Evolutionary conservation across 2,329 filamentous ascomycete genomes (phyloP), one percentile per base, ranked within the genome.

Genomic region (Trichoderma gracile): DNA sequence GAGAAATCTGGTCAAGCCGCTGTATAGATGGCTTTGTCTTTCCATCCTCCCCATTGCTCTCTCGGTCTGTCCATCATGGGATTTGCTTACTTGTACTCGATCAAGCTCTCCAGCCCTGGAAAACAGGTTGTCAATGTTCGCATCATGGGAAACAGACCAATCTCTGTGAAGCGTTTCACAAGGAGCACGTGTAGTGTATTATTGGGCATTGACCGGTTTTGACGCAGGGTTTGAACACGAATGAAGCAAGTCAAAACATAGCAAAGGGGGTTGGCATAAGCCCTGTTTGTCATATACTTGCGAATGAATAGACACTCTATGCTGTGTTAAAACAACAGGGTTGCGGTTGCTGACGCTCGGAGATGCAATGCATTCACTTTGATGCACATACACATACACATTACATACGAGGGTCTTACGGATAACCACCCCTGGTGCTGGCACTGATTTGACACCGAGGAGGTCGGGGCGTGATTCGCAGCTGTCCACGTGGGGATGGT

Each of bases 401-500:
- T 14, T 25, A 42, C n/a, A 25, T 42, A 43, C 23, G 15, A 38
- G 33, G 33, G 25, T 10, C 33, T 38, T 38, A 38, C 12, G 33
- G 10, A 38, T 38, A 10, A 2, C 33, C 33, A 10, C 33, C 33
- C 10, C 21, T 46, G 56, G 23, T 27, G 56, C 45, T 45, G 56
- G 33, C 33, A 50, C 46, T 40, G 46, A 30, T 42, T 23, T 38
- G 33, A 12, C 5, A 38, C 33, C 12, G 12, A 38, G 10, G 33
- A 38, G 33, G 33, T 10, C 33, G 33, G 30, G 30, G 5, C 10
- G 9, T 38, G 10, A 46, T 53, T 46, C 27, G 40, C 49, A 62
- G 42, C 49, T 33, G 58, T 62, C 58, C 58, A 62, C 58, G 58
- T 62, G 58, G 58, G 33, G 55, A 33, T 47, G 55, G 43, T 62